These are phyloP conservation scores for Lachancea cidri DNA, from an alignment of 805 yeast species.

Conservation along the genomic window DNA sequence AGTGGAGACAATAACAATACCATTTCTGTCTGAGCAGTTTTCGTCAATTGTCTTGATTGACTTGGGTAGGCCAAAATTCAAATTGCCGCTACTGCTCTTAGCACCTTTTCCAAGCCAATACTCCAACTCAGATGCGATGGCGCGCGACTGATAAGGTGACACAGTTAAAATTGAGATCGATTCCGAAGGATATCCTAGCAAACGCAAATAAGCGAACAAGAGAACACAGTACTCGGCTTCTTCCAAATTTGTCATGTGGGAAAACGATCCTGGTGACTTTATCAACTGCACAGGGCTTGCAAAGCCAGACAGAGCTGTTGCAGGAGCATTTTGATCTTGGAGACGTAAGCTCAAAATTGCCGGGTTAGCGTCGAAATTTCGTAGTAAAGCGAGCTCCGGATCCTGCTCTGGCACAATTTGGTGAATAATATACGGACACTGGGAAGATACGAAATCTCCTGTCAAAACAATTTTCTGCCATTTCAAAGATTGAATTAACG, in stretches of 20 bases:
- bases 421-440: constrained; percentile 2
- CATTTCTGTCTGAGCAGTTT: constrained; percentile 5
- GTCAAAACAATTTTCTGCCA: constrained; percentile 3
- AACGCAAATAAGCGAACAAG: constrained; percentile 42
- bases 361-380: constrained; percentile 3
- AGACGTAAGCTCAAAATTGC: constrained; percentile 2
- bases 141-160: constrained; percentile 6
- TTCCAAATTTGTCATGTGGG: constrained; percentile 23
- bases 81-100: background rate
- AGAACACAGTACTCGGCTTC: constrained; percentile 47
- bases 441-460: constrained; percentile 2
- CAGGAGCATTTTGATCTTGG: background rate
- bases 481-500: background rate
- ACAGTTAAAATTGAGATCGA: constrained; percentile 40
- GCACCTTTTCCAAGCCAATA: background rate
- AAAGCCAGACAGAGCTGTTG: background rate
- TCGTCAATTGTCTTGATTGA: constrained; percentile 1
- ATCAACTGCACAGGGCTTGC: constrained; percentile 1
- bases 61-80: background rate
- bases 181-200: constrained; percentile 38
- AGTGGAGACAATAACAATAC: constrained; percentile 8
- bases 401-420: background rate
- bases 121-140: constrained; percentile 4
- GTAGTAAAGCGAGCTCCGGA: background rate
- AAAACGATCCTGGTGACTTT: constrained; percentile 1